A percentile compares a stretch with the other conserved stretches of the same genome.
Evolutionary conservation across 257 asterid species (phyloP).

Genomic region (Solanum tarijense): DNA sequence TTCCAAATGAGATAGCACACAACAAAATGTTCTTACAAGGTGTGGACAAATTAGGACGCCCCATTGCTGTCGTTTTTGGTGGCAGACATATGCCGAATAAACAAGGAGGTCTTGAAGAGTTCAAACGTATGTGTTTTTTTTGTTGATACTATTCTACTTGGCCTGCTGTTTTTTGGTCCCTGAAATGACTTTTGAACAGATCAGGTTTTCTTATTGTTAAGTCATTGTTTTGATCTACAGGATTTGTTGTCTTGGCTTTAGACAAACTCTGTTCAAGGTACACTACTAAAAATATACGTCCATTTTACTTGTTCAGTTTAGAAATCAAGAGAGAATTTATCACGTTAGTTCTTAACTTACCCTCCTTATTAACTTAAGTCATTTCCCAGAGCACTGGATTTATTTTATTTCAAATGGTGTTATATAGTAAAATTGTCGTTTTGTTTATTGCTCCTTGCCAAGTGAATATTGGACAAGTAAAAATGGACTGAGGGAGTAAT

Average conservation of each 20-base stretch:
- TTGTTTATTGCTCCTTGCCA: neutral
- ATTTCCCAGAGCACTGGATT: no score
- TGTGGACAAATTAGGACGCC: constrained; percentile 54
- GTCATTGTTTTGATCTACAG: constrained; percentile 24
- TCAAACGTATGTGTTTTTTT: constrained; percentile 34
- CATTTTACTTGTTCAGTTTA: neutral
- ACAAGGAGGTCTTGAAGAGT: constrained; percentile 51
- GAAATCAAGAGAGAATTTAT: neutral
- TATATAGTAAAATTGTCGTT: neutral
- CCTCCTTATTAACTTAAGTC: neutral
- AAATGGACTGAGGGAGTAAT: neutral
- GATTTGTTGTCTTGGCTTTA: constrained; percentile 46
- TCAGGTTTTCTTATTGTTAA: neutral
- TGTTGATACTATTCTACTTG: neutral
- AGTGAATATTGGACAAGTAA: neutral
- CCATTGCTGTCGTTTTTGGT: constrained; percentile 50
- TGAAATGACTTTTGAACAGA: neutral
- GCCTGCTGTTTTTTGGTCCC: neutral
- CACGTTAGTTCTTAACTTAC: neutral
- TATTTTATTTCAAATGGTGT: no score
- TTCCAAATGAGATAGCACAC: constrained; percentile 43
- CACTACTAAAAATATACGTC: neutral
- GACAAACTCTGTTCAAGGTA: constrained; percentile 71
- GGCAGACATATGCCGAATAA: constrained; percentile 38
- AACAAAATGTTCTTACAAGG: constrained; percentile 73